phyloP scores from a whole-genome alignment of 2,329 filamentous ascomycete genomes.

The Trichoderma sp. region DNA sequence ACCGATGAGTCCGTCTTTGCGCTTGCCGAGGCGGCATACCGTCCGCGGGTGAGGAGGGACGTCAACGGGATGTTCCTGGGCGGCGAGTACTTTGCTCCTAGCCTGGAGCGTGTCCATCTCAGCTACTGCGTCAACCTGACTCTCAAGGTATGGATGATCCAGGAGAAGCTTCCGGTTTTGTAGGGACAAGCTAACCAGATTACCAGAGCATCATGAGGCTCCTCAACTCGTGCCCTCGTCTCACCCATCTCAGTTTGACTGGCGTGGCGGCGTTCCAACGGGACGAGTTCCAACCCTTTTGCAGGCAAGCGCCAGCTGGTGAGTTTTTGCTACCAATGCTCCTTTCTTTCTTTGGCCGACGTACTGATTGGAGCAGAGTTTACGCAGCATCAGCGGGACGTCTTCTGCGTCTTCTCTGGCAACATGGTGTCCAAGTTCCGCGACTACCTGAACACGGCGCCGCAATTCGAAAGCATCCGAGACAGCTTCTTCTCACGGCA shows the following conservation, averaged over 20 bases:
- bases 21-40: constrained; percentile 70
- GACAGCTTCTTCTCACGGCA: constrained; percentile 37
- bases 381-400: constrained; percentile 88
- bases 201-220: constrained; percentile 82
- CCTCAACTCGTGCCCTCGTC: constrained; percentile 84
- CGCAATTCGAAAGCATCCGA: constrained; percentile 51
- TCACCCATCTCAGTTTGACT: constrained; percentile 93
- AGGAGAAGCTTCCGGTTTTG: too few species aligned
- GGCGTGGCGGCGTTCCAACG: constrained; percentile 89
- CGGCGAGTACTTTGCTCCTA: constrained; percentile 60
- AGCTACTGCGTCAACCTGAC: constrained; percentile 91
- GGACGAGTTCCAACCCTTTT: constrained; percentile 81
- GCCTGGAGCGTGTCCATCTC: constrained; percentile 89
- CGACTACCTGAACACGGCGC: constrained; percentile 68
- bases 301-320: constrained; percentile 79
- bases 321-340: constrained; percentile 34
- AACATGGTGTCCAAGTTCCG: constrained; percentile 77
- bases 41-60: constrained; percentile 53
- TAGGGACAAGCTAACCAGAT: not conserved
- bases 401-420: constrained; percentile 97
- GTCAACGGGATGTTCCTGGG: constrained; percentile 50
- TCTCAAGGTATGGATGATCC: constrained; percentile 63
- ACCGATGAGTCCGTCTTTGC: constrained; percentile 88
- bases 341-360: not conserved
- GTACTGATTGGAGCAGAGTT: constrained; percentile 66